Evolutionary conservation across 108 stramenopile species (phyloP).

Genomic region (Skeletonema costatum): DNA sequence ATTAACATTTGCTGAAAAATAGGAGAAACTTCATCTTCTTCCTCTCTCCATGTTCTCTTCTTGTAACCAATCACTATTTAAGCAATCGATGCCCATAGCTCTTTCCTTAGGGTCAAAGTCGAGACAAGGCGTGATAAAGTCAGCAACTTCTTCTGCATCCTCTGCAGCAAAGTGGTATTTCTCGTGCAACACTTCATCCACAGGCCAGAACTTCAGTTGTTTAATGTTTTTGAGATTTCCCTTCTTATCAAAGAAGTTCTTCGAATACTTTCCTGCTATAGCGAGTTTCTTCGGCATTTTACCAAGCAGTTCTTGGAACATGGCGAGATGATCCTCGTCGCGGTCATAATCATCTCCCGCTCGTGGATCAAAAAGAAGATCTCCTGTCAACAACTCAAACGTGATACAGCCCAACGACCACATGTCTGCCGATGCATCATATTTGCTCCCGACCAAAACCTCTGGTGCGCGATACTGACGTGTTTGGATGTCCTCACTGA

Average conservation of each 20-base stretch:
- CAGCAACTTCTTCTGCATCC: constrained; percentile 84
- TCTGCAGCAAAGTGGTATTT: constrained; percentile 88
- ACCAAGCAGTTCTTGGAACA: constrained; percentile 97
- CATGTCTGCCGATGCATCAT: constrained; percentile 95
- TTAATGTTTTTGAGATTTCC: constrained; percentile 97
- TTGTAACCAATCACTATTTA: constrained; percentile 87
- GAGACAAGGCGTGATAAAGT: constrained; percentile 85
- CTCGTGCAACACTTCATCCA: constrained; percentile 90
- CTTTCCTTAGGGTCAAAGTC: constrained; percentile 86
- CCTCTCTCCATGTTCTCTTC: constrained; percentile 30
- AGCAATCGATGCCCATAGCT: constrained; percentile 80
- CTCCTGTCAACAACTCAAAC: constrained; percentile 91
- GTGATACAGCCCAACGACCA: constrained; percentile 97
- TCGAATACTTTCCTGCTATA: constrained; percentile 87
- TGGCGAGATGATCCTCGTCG: constrained; percentile 98
- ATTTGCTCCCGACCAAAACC: constrained; percentile 93
- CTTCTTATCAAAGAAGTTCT: constrained; percentile 95
- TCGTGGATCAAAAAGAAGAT: constrained; percentile 94
- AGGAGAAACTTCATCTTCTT: neutral
- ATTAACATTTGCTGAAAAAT: constrained; percentile 2
- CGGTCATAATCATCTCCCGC: constrained; percentile 92
- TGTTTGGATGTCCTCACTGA: constrained; percentile 91
- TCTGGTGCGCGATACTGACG: constrained; percentile 99
- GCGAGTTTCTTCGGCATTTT: constrained; percentile 94
- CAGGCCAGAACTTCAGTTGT: constrained; percentile 96